Evolutionary conservation across 345 rosid species (phyloP), one percentile per base, ranked within the genome.

Genomic region (Pelargonium nanum): DNA sequence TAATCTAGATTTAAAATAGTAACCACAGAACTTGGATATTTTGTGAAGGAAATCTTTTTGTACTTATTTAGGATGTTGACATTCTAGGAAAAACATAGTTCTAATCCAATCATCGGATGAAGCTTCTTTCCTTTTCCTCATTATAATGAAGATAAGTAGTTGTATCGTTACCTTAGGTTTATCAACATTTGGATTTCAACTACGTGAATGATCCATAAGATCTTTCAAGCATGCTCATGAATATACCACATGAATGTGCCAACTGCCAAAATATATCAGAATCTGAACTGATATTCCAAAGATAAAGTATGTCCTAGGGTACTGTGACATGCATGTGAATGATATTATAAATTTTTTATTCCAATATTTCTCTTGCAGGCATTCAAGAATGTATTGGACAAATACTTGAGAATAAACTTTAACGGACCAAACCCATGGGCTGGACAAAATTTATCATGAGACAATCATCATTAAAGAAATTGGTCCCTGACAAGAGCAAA

Each of bases 351-450:
- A 40, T 40, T 40, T 40, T 40, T 40, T 15, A 9, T 40, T 40
- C 48, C 48, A 40, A 40, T 40, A 40, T 56, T 65, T 66, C 16
- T 61, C 54, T 58, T 75, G 69, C 85, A 85, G 93, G 86, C 75
- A 50, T 80, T 82, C 74, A 62, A 82, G 72, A 81, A 67, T 65
- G 83, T 81, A 24, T 25, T 78, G 68, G 82, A 79, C 57, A 80
- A 81, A 63, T 78, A 73, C 55, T 26, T 78, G 72, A 89, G 84
- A 53, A 85, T 80, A 54, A 74, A 62, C 66, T 70, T 40, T 40
- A 40, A 40, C 59, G 48, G 53, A 53, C 67, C 59, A 40, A 74
- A 73, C 59, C 70, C 68, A 51, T 60, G 55, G 40, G 55, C 61
- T 40, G 16, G 77, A 68, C 51, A 57, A 69, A 75, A 63, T 51